Conservation (phyloP, 2,329 filamentous ascomycete species). For the Colletotrichum falcatum region DNA sequence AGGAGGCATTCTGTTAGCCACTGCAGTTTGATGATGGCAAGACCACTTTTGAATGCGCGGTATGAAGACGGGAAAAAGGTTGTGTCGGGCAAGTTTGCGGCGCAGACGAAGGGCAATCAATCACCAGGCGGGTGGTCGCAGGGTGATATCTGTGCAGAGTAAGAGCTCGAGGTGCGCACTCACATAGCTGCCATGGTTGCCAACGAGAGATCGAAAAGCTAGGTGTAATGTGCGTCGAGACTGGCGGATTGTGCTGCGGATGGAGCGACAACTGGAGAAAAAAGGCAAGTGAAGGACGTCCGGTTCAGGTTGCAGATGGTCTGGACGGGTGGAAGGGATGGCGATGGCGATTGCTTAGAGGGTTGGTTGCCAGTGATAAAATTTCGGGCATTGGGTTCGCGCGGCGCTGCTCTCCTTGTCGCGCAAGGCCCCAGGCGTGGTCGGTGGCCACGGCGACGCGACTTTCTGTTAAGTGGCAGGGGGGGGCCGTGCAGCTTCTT, state of each 20-base stretch:
- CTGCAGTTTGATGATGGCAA: neutral
- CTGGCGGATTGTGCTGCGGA: constrained; percentile 2
- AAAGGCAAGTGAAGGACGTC: constrained; percentile 4
- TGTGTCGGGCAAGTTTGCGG: constrained; percentile 47
- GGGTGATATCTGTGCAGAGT: constrained; percentile 3
- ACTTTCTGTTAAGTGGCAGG: constrained; percentile 39
- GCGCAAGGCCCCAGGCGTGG: constrained; percentile 33
- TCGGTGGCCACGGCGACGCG: constrained; percentile 39
- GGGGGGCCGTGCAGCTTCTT: constrained; percentile 5
- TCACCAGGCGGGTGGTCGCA: neutral
- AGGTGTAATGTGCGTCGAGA: neutral
- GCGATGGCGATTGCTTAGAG: constrained; percentile 16
- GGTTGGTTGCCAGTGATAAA: constrained; percentile 36
- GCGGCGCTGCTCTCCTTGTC: constrained; percentile 31
- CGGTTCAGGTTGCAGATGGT: constrained; percentile 8
- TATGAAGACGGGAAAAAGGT: constrained; percentile 32
- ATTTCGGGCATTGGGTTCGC: constrained; percentile 33
- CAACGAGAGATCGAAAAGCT: constrained; percentile 10
- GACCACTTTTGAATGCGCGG: neutral
- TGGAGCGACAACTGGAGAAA: neutral
- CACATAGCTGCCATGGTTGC: constrained; percentile 41
- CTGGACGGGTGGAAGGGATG: constrained; percentile 12
- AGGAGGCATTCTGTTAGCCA: constrained; percentile 30
- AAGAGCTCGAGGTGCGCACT: constrained; percentile 12
- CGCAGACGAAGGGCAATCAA: constrained; percentile 1